These are phyloP conservation scores for Cystobasidiaceae sp. DNA, from an alignment of 1,284 basidiomycete genomes.

Conservation along the genomic window DNA sequence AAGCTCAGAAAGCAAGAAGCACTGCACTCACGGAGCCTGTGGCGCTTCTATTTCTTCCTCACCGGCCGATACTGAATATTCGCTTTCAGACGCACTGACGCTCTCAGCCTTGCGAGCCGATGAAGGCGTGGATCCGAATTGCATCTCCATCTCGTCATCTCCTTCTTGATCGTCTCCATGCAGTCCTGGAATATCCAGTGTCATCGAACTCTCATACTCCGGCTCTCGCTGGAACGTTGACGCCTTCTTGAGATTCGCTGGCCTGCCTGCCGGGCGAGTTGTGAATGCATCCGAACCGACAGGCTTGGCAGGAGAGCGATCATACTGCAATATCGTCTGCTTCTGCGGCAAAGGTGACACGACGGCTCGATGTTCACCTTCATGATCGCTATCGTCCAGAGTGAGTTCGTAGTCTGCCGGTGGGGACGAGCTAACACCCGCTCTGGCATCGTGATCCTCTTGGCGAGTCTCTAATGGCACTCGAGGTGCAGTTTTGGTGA, in stretches of 20 bases:
- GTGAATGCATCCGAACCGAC: too few species aligned
- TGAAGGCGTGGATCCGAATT: neutral
- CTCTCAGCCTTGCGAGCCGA: neutral
- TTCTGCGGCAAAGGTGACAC: neutral
- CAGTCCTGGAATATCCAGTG: constrained; percentile 7
- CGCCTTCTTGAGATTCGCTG: neutral
- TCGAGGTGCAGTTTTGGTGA: too few species aligned
- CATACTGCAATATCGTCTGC: too few species aligned
- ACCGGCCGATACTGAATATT: constrained; percentile 10
- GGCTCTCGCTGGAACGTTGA: constrained; percentile 7
- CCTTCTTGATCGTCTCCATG: constrained; percentile 13
- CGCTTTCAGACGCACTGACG: constrained; percentile 9
- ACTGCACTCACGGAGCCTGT: constrained; percentile 17
- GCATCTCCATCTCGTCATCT: constrained; percentile 15
- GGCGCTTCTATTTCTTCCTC: constrained; percentile 10
- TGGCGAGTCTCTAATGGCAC: neutral
- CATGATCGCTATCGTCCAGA: constrained; percentile 12
- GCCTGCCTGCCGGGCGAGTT: neutral
- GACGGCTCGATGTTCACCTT: constrained; percentile 20
- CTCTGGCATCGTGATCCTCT: neutral
- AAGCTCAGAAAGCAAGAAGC: neutral
- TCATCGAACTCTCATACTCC: constrained; percentile 19
- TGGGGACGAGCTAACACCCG: neutral
- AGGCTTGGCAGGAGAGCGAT: too few species aligned
- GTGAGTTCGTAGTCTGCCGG: constrained; percentile 30